A percentile compares a stretch with the other conserved stretches of the same genome.
phyloP scores from a whole-genome alignment of 2,329 filamentous ascomycete genomes.

The Diaporthe caulivora region DNA sequence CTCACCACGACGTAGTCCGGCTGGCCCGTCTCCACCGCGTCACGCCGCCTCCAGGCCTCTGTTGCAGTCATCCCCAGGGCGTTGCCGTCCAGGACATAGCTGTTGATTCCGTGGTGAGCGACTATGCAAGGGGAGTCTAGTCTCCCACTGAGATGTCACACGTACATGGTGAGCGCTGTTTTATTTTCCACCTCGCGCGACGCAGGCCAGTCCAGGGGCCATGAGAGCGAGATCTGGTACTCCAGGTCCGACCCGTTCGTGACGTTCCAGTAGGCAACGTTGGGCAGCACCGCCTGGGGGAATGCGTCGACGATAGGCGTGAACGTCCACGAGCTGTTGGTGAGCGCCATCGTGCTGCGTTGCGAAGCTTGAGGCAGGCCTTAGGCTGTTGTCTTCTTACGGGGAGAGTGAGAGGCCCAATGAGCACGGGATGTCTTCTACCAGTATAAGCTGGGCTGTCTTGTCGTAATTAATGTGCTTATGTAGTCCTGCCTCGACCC shows the following conservation, averaged over 20 bases:
- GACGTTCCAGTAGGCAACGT: conserved; percentile 40
- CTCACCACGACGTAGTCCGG: conserved; percentile 45
- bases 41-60: conserved; percentile 45
- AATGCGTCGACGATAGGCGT: conserved; percentile 36
- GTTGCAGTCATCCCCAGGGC: conserved; percentile 44
- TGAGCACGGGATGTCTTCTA: not conserved
- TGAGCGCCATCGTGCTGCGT: conserved; percentile 19
- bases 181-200: conserved; percentile 23
- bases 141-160: no score
- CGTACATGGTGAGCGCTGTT: conserved; percentile 30
- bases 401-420: not conserved
- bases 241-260: conserved; percentile 37
- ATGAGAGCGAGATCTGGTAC: conserved; percentile 40
- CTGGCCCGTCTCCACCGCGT: conserved; percentile 42
- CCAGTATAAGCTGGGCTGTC: not conserved
- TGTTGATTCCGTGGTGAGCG: conserved; percentile 13
- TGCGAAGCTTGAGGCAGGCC: not conserved
- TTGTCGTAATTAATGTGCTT: not conserved
- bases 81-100: conserved; percentile 47
- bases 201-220: conserved; percentile 40
- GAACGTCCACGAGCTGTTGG: conserved; percentile 44
- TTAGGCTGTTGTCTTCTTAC: not conserved
- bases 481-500: not conserved
- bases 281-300: conserved; percentile 37
- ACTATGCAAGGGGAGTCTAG: conserved; percentile 18